Evolutionary conservation across 2,329 filamentous ascomycete genomes (phyloP), one percentile per base, ranked within the genome.

Genomic region (Fusarium chaquense): DNA sequence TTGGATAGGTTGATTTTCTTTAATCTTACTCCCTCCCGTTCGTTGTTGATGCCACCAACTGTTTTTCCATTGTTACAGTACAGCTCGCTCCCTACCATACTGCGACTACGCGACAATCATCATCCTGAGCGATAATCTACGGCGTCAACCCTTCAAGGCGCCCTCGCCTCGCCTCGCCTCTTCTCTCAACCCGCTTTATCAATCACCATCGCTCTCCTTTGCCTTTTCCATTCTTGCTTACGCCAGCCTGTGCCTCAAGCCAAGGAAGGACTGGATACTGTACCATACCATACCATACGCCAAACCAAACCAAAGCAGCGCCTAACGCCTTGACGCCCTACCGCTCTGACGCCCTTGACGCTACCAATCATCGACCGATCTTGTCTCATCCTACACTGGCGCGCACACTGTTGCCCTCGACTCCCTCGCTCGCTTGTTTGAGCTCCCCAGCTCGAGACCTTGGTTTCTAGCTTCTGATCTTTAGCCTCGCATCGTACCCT

Each of bases 291-390:
- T 30, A 33, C 20, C 60, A 47, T 58, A 50, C 62, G 9, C 26
- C 43, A 36, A 46, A 32, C 33, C 33, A 24, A 38, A 35, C 20
- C 58, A 47, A 59, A 51, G 60, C 58, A 56, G 72, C 72, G 72
- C 72, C 63, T 70, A 70, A 70, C 62, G 67, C 62, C 58, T 68
- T 71, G 70, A 73, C 71, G 67, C 66, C 67, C 68, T 70, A 65
- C 54, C 67, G 49, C 59, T 68, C 65, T 60, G 51, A 72, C 66
- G 65, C 68, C 69, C 67, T 73, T 58, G 56, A 71, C 73, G 61
- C 73, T 75, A 58, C 74, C 75, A 75, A 76, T 74, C 73, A 76
- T 68, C 73, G 66, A 75, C 68, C 72, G 63, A 70, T 68, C 65
- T 60, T 60, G 69, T 59, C 62, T 67, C 65, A 61, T 74, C 65